Evolutionary conservation across 768 basidiomycete genomes (phyloP).

Genomic region (Dioszegia crocea): DNA sequence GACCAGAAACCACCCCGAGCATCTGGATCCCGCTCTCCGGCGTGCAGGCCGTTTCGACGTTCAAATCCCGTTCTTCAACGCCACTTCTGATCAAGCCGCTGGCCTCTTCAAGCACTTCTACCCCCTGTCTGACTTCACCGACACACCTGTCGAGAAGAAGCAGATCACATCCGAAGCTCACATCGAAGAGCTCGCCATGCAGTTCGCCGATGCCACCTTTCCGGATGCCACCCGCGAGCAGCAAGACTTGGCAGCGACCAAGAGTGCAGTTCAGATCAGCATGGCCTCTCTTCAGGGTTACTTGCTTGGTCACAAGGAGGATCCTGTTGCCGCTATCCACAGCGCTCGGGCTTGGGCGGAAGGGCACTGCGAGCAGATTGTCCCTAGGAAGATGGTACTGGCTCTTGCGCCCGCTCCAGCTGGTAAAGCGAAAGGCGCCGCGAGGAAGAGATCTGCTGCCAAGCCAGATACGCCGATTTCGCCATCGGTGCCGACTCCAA

Average conservation of each 20-base stretch:
- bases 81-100: slow-evolving; percentile 60
- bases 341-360: slow-evolving; percentile 74
- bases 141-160: slow-evolving; percentile 1
- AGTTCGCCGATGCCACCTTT: slow-evolving; percentile 62
- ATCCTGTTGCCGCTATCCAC: slow-evolving; percentile 65
- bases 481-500: slow-evolving; percentile 1
- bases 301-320: slow-evolving; percentile 65
- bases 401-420: not conserved
- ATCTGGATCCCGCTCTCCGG: slow-evolving; percentile 7
- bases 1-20: slow-evolving; percentile 9
- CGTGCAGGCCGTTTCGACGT: slow-evolving; percentile 62
- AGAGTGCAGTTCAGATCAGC: too few species aligned
- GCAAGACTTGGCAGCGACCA: too few species aligned
- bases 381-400: not conserved
- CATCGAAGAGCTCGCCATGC: slow-evolving; percentile 54
- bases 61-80: slow-evolving; percentile 80
- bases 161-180: not conserved
- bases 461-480: not conserved
- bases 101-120: slow-evolving; percentile 41
- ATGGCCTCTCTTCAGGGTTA: slow-evolving; percentile 85
- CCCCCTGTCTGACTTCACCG: not conserved
- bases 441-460: not conserved
- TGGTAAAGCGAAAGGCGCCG: not conserved
- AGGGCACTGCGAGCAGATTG: slow-evolving; percentile 35
- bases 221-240: slow-evolving; percentile 70